These are phyloP conservation scores for Beauveria medogensis DNA, from an alignment of 2,329 filamentous ascomycete genomes.

Conservation along the genomic window DNA sequence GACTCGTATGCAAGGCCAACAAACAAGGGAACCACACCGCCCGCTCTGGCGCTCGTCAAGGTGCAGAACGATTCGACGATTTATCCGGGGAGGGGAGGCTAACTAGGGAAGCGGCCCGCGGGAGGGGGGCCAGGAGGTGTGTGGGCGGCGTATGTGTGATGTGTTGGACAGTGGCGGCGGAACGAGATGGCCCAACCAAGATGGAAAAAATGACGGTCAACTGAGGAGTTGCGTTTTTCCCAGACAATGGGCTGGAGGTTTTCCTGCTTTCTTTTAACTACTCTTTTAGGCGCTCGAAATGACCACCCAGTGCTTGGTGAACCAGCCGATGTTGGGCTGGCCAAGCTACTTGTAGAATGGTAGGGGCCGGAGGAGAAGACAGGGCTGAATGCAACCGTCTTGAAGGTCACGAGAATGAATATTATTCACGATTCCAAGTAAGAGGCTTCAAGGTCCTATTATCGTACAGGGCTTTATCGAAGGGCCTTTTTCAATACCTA, in stretches of 20 bases:
- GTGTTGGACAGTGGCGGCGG: conserved; percentile 2
- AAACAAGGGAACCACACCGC: conserved; percentile 8
- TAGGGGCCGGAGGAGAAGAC: background rate
- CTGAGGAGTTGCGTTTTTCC: too few species aligned
- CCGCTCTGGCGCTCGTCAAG: background rate
- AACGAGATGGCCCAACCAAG: background rate
- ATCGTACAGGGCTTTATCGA: background rate
- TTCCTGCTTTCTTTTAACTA: background rate
- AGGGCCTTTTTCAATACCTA: background rate
- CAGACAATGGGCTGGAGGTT: too few species aligned
- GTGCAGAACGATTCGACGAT: background rate
- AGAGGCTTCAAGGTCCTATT: background rate
- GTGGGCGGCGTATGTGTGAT: conserved; percentile 1
- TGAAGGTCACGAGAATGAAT: background rate
- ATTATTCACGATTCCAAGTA: background rate
- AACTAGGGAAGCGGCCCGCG: background rate
- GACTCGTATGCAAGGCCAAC: conserved; percentile 6
- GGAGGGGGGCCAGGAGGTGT: background rate
- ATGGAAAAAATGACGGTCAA: background rate
- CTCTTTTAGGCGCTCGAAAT: background rate
- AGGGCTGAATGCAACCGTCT: background rate
- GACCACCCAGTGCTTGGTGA: background rate
- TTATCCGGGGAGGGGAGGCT: background rate
- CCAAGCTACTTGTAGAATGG: background rate
- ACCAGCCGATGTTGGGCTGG: background rate